Base-by-base conservation (phyloP, 2,329 filamentous ascomycete species). In the Stachybotrys chlorohalonatus region DNA sequence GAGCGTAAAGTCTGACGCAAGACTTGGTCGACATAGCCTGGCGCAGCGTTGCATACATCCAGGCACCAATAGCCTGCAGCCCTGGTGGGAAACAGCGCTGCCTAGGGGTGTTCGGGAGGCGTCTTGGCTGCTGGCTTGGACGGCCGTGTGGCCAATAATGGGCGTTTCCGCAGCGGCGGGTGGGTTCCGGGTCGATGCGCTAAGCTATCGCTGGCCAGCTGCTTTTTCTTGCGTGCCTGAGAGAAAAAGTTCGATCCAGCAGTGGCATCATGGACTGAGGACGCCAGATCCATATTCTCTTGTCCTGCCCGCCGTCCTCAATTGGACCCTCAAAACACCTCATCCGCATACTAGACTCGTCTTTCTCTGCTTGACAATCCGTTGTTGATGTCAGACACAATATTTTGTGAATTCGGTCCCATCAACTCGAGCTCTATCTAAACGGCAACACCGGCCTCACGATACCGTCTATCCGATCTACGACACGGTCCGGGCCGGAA, bases 221-320 rank as follows among this genome's bases (percentile, higher is more conserved):
- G 13, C 8, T 46, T 46, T 47, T 52, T 52, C 47, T 47, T 16
- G 45, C 36, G 30, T 24, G 24, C 24, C 24, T 24, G 24, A 24
- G 24, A 24, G 24, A 42, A 58, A 62, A 62, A 60, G 56, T 57
- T 58, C 46, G 46, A 42, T 42, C 13, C 36, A 13, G 9, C 36
- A 9, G 36, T 42, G 36, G 36, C 36, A 42, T 42, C 36, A 42
- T 42, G 36, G 36, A 42, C 13, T 42, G 36, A 42, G 9, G 13
- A 9, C 36, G 36, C 36, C 36, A 42, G 4, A 2, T 42, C 36
- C 36, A 42, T 42, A 42, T 13, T 42, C 36, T 42, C 36, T 42
- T 5, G 9, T 42, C 13, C 8, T 13, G 9, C 13, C 9, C 9
- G 36, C 36, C 13, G 36, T 9, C 36, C 36, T 42, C 36, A 42